Conservation (phyloP, 805 yeast species). For the Candida dendrica region DNA sequence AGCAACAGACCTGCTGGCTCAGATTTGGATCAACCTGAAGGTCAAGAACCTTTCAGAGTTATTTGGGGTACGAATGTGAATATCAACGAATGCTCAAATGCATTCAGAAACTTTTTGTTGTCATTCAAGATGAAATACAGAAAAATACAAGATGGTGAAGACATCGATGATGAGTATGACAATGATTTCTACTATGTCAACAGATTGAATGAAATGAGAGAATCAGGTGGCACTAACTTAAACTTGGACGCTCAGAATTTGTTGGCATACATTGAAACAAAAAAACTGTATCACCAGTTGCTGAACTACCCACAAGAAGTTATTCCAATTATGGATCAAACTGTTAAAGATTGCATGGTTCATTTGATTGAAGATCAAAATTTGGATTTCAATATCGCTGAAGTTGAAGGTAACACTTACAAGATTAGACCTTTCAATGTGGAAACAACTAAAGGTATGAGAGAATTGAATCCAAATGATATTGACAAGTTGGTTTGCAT, state of each 20-base stretch:
- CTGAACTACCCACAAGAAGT: constrained; percentile 94
- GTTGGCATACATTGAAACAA: constrained; percentile 66
- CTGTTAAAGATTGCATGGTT: constrained; percentile 83
- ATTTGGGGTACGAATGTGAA: constrained; percentile 99
- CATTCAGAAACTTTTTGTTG: constrained; percentile 77
- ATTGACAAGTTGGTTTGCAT: constrained; percentile 88
- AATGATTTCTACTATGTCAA: constrained; percentile 68
- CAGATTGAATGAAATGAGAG: constrained; percentile 66
- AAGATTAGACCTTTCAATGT: constrained; percentile 87
- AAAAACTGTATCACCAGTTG: constrained; percentile 76
- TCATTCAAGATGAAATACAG: constrained; percentile 76
- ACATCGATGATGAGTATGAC: constrained; percentile 48
- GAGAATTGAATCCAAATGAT: constrained; percentile 89
- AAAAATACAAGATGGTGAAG: constrained; percentile 34
- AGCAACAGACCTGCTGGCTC: no score
- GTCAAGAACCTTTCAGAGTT: constrained; percentile 75
- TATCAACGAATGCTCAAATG: constrained; percentile 76
- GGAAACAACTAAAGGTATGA: constrained; percentile 68
- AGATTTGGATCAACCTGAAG: no score
- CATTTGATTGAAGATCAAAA: constrained; percentile 54
- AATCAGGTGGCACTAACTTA: constrained; percentile 71
- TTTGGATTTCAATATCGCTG: constrained; percentile 45
- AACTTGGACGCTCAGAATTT: constrained; percentile 81
- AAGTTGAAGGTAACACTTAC: constrained; percentile 73
- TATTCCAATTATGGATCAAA: constrained; percentile 95